Evolutionary conservation across 2,329 filamentous ascomycete genomes (phyloP).

Genomic region (Botryotinia globosa): DNA sequence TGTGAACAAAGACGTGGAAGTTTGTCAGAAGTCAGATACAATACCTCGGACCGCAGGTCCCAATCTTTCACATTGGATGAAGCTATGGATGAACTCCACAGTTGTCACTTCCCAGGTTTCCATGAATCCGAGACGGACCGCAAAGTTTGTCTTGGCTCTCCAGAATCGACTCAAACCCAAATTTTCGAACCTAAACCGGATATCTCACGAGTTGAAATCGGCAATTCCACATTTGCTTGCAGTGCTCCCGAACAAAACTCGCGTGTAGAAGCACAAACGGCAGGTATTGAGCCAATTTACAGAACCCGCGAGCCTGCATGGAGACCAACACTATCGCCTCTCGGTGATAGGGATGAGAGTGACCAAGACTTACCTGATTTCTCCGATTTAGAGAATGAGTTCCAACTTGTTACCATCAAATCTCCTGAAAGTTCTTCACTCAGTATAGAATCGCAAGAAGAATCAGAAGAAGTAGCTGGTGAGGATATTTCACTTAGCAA

Average conservation of each 20-base stretch:
- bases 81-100: neutral
- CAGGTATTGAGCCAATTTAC: neutral
- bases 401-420: neutral
- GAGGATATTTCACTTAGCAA: conserved; percentile 3
- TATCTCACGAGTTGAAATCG: neutral
- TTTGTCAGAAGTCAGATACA: neutral
- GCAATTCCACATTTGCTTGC: neutral
- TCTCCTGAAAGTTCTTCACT: conserved; percentile 7
- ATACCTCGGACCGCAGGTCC: neutral
- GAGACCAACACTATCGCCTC: conserved; percentile 9
- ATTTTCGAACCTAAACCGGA: neutral
- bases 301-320: conserved; percentile 9
- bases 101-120: neutral
- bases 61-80: neutral
- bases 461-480: neutral
- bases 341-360: neutral
- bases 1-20: neutral
- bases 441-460: conserved; percentile 4
- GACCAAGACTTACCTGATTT: conserved; percentile 20
- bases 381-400: conserved; percentile 14
- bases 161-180: conserved; percentile 19
- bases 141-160: neutral
- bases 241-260: neutral
- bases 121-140: neutral
- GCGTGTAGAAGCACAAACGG: neutral